Conservation (phyloP, 306 rosid species). For the Coriaria nepalensis region DNA sequence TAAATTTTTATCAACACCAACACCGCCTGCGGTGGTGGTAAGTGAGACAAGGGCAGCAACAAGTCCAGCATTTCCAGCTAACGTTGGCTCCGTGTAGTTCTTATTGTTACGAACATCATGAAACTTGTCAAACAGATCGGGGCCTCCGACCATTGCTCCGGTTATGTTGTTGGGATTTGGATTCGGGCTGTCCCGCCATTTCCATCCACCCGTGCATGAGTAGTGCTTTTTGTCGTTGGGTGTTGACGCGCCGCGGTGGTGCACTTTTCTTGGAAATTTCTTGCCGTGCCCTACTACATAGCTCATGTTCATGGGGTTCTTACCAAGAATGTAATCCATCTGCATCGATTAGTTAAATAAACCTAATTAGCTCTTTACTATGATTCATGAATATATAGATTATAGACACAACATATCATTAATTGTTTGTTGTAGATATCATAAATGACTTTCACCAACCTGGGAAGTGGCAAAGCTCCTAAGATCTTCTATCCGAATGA, state of each 20-base stretch:
- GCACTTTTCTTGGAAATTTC: conserved; percentile 37
- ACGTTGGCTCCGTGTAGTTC: conserved; percentile 41
- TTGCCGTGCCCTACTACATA: conserved; percentile 48
- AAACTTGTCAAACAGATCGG: conserved; percentile 33
- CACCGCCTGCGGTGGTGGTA: conserved; percentile 23
- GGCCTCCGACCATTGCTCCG: conserved; percentile 76
- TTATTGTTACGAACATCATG: conserved; percentile 26
- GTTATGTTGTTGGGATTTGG: conserved; percentile 35
- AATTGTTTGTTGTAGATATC: too few species aligned
- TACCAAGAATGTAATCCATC: conserved; percentile 58
- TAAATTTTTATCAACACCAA: conserved; percentile 36
- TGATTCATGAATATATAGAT: too few species aligned
- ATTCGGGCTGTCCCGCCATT: conserved; percentile 30
- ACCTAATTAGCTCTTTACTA: too few species aligned
- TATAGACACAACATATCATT: too few species aligned
- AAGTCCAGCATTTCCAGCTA: conserved; percentile 57
- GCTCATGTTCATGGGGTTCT: conserved; percentile 56
- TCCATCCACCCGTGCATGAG: conserved; percentile 41
- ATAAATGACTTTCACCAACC: conserved; percentile 12
- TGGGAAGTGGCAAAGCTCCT: conserved; percentile 50
- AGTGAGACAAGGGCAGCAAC: conserved; percentile 56
- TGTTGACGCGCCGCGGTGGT: conserved; percentile 49
- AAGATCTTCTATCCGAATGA: conserved; percentile 15
- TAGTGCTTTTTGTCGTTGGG: conserved; percentile 30
- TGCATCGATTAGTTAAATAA: conserved; percentile 3